Conservation (phyloP, 2,329 filamentous ascomycete genomes). For the Talaromyces pinophilus region DNA sequence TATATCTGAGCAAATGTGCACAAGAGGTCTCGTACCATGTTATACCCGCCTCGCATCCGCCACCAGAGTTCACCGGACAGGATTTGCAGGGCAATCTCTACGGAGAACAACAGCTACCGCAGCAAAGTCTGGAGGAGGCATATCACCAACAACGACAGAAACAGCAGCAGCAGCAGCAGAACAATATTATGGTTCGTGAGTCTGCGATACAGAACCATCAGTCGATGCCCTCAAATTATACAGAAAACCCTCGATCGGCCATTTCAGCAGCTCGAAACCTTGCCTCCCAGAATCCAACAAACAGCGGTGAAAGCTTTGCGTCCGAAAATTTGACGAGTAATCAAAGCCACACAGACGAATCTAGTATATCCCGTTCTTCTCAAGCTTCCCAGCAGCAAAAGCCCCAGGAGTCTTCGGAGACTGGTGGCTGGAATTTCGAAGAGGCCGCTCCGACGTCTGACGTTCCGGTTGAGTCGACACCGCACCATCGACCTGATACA, state of each 20-base stretch:
- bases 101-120: constrained; percentile 53
- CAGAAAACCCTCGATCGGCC: constrained; percentile 44
- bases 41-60: constrained; percentile 63
- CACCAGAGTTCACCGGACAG: constrained; percentile 52
- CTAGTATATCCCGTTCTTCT: constrained; percentile 7
- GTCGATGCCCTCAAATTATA: constrained; percentile 54
- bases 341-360: constrained; percentile 7
- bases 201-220: constrained; percentile 62
- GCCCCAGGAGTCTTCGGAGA: constrained; percentile 38
- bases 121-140: constrained; percentile 60
- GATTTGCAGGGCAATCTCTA: constrained; percentile 50
- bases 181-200: constrained; percentile 52
- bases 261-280: constrained; percentile 41
- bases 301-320: neutral
- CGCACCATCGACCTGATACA: constrained; percentile 73
- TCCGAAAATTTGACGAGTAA: constrained; percentile 6
- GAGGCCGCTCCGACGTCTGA: constrained; percentile 60
- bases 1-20: constrained; percentile 65
- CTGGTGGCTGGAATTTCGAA: constrained; percentile 90
- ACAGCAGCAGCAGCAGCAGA: constrained; percentile 43
- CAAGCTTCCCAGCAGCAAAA: constrained; percentile 50
- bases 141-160: constrained; percentile 60
- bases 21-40: constrained; percentile 69
- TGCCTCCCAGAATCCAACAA: neutral
- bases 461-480: constrained; percentile 43